Conservation (phyloP, 805 yeast genomes). For the Yamadazyma endophytica region DNA sequence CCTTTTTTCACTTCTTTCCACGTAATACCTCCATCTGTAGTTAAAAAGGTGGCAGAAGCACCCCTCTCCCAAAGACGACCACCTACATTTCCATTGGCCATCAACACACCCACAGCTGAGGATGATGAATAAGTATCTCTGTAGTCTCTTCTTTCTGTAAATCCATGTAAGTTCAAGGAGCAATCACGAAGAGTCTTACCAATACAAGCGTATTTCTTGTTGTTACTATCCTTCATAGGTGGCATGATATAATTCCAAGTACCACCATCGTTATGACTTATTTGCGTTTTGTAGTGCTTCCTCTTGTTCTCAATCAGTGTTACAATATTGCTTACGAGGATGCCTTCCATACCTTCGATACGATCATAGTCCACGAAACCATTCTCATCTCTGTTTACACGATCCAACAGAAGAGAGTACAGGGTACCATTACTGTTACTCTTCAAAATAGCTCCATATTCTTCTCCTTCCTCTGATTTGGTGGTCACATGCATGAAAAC, state of each 20-base stretch:
- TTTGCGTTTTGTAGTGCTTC: slow-evolving; percentile 65
- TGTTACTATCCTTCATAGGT: slow-evolving; percentile 61
- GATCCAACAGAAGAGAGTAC: slow-evolving; percentile 61
- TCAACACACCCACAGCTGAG: slow-evolving; percentile 82
- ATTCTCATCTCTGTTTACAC: slow-evolving; percentile 66
- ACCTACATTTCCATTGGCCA: slow-evolving; percentile 96
- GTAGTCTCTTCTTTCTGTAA: slow-evolving; percentile 77
- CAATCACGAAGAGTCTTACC: slow-evolving; percentile 55
- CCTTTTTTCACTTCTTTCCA: slow-evolving; percentile 82
- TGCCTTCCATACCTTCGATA: slow-evolving; percentile 80
- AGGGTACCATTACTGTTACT: slow-evolving; percentile 91
- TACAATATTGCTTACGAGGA: slow-evolving; percentile 70
- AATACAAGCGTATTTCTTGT: slow-evolving; percentile 51
- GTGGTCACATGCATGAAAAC: slow-evolving; percentile 84
- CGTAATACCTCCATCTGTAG: slow-evolving; percentile 86
- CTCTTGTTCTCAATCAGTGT: slow-evolving; percentile 42
- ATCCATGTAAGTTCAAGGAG: slow-evolving; percentile 83
- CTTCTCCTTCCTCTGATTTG: slow-evolving; percentile 41
- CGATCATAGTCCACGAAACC: slow-evolving; percentile 92
- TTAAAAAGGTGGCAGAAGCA: slow-evolving; percentile 62
- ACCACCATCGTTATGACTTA: slow-evolving; percentile 89
- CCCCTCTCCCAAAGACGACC: slow-evolving; percentile 44
- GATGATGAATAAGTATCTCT: slow-evolving; percentile 86
- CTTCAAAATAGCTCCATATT: slow-evolving; percentile 77
- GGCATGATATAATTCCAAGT: slow-evolving; percentile 74